Evolutionary conservation across 129 eudicot species (phyloP).

Genomic region (Lactuca sativa): DNA sequence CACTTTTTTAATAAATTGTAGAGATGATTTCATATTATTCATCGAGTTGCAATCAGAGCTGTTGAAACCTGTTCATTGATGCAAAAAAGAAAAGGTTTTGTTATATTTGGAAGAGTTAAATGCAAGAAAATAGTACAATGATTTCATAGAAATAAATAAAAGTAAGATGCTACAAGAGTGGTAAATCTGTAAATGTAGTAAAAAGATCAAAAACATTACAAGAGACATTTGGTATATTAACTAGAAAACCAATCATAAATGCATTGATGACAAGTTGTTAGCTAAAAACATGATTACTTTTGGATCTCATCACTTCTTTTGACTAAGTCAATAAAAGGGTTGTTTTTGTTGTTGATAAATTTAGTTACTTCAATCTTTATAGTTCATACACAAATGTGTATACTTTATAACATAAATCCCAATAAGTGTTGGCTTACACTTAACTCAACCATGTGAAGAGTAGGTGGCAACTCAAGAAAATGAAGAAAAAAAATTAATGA

Average conservation of each 20-base stretch:
- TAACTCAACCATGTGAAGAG: constrained; percentile 36
- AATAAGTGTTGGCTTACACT: background rate
- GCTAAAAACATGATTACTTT: background rate
- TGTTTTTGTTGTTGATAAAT: background rate
- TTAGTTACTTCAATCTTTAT: background rate
- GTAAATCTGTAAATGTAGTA: no score
- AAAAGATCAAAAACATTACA: no score
- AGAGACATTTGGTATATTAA: no score
- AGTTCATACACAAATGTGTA: constrained; percentile 3
- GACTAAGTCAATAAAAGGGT: constrained; percentile 2
- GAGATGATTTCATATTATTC: constrained; percentile 33
- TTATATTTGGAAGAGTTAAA: no score
- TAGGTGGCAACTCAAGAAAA: constrained; percentile 25
- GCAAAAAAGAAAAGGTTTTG: background rate
- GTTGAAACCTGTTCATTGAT: constrained; percentile 43
- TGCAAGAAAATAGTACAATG: background rate
- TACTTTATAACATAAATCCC: constrained; percentile 18
- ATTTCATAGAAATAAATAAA: no score
- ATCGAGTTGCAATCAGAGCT: constrained; percentile 35
- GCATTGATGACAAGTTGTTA: no score
- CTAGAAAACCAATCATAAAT: no score
- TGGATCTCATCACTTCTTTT: background rate
- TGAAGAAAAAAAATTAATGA: constrained; percentile 12
- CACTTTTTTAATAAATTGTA: constrained; percentile 26
- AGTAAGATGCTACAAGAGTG: no score